A percentile compares a stretch with the other conserved stretches of the same genome.
Evolutionary conservation across 768 basidiomycete species (phyloP).

Genomic region (Ramaria sp.): DNA sequence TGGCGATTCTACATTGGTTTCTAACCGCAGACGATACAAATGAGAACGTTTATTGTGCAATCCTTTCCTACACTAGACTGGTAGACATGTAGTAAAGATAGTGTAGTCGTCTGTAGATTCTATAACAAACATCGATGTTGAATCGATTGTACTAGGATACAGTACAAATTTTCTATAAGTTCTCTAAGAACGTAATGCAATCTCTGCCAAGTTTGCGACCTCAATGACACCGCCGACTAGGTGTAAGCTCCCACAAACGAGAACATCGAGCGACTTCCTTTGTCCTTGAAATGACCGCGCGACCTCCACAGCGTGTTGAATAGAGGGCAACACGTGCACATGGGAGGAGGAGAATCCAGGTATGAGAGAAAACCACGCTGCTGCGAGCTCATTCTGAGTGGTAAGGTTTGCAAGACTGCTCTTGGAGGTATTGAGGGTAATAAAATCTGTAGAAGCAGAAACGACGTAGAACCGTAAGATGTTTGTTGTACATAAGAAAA

Average conservation of each 20-base stretch:
- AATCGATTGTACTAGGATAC: background rate
- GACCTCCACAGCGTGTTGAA: conserved; percentile 76
- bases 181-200: conserved; percentile 30
- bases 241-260: conserved; percentile 89
- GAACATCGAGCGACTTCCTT: conserved; percentile 33
- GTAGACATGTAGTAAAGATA: background rate
- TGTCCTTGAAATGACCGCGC: conserved; percentile 36
- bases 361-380: conserved; percentile 57
- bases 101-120: no score
- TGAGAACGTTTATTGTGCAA: background rate
- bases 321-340: conserved; percentile 74
- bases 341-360: conserved; percentile 48
- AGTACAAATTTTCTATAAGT: background rate
- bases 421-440: conserved; percentile 51
- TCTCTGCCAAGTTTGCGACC: conserved; percentile 69
- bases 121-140: background rate
- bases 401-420: conserved; percentile 54
- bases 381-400: conserved; percentile 65
- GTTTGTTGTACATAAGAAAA: background rate
- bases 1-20: conserved; percentile 22
- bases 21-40: conserved; percentile 2
- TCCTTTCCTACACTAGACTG: background rate
- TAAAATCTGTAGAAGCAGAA: conserved; percentile 42
- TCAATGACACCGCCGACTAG: conserved; percentile 92
- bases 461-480: background rate